phyloP scores from a whole-genome alignment of 108 stramenopile species.

The Schizochytrium sp. region DNA sequence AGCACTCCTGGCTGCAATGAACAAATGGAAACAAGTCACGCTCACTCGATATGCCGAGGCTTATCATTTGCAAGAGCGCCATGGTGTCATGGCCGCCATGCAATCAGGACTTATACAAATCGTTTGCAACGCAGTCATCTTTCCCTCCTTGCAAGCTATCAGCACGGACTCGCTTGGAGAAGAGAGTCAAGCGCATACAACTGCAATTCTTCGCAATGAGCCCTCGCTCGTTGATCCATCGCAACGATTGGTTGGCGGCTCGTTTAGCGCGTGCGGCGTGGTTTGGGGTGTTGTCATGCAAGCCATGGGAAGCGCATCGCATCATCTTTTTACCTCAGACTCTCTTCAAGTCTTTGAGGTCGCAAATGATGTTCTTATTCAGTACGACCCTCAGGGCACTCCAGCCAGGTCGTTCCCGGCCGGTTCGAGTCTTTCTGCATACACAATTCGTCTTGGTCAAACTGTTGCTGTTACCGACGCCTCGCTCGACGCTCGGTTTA shows the following conservation, averaged over 20 bases:
- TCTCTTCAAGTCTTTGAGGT: background rate
- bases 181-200: background rate
- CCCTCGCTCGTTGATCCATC: background rate
- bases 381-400: background rate
- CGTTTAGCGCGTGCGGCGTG: background rate
- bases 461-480: background rate
- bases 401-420: background rate
- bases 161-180: background rate
- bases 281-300: background rate
- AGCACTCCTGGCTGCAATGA: background rate
- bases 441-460: background rate
- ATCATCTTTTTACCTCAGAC: background rate
- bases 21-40: background rate
- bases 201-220: background rate
- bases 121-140: background rate
- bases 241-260: background rate
- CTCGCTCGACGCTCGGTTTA: background rate
- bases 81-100: background rate
- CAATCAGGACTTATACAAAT: background rate
- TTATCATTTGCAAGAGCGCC: background rate
- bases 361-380: background rate
- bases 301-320: background rate
- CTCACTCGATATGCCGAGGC: background rate
- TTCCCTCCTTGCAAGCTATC: background rate
- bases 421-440: background rate